Base-by-base conservation (phyloP, 306 rosid species). In the Medicago arabica region DNA sequence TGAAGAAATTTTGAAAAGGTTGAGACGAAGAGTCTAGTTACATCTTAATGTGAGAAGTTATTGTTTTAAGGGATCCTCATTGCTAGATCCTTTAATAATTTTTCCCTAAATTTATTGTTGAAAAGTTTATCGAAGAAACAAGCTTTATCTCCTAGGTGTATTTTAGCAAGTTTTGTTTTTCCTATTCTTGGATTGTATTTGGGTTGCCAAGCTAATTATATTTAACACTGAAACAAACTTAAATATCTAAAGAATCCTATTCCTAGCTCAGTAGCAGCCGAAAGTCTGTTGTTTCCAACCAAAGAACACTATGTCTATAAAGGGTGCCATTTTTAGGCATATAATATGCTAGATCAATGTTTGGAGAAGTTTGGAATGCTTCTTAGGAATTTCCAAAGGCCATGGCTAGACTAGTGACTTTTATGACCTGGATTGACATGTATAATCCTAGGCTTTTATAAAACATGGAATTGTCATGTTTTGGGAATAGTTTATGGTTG, bases 401-500 rank as follows among this genome's bases (percentile, higher is more conserved):
- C 61, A 25, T 40, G 4, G 36, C 16, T 23, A 1, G 11, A 57
- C 44, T 57, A 43, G 72, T 44, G 17, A 38, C 58, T 40, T 62
- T 61, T 67, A 9, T 71, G 25, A 40, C 13, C 14, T 40, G 9
- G 50, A 25, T 34, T 34, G 38, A 41, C 41, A 10, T 50, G 16
- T 23, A 51, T 43, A 36, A 8, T 19, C 57, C 57, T 7, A n/a
- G 21, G 57, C 57, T 50, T 50, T 50, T 50, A n/a, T 50, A 2
- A 16, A n/a, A n/a, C 8, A 50, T 55, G 7, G 6, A 55, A 19
- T 9, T 2, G 6, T 7, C 43, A 12, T 16, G 9, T 47, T 57
- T 57, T 25, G 57, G 31, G 31, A 16, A 21, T 63, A 75, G 46
- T 39, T 83, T 34, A 47, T 57, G 40, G 49, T 79, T 83, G 21